Evolutionary conservation across 805 yeast genomes (phyloP), one percentile per base, ranked within the genome.

Genomic region (Cyberlindnera mycetangii): DNA sequence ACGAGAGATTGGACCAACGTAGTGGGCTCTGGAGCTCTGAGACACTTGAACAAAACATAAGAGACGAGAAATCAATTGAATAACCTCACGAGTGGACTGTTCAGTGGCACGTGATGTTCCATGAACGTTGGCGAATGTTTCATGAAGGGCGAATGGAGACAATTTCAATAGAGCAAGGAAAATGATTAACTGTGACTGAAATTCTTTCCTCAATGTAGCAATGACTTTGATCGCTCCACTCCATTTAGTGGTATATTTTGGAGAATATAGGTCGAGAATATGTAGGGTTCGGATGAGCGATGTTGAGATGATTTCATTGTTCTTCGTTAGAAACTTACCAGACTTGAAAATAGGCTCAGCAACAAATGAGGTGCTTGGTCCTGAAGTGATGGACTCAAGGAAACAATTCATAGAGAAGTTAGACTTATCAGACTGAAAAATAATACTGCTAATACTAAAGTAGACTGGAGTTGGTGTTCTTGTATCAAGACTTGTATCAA

Each of bases 1-100:
- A 52, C 83, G 76, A 15, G 88, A 85, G 27, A 88, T 70, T 12
- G 89, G 89, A 2, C 90, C 90, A 36, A 75, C 74, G 64, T 78
- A 82, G 40, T 75, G 77, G 32, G 69, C 35, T 81, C 81, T 6
- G 72, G 68, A 3, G 72, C 39, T 75, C 36, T 82, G 81, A 5
- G 72, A 68, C 3, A 73, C 56, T 16, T 71, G 65, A 31, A 78
- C 64, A 5, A 79, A 61, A 3, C 75, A 62, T 14, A 77, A 66
- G 10, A 81, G 61, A 50, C 84, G 74, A 7, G 79, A 62, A 17
- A 79, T 62, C 36, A 80, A 54, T 19, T 67, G 57, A 14, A 73
- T 67, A 10, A 68, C 61, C 22, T 60, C 47, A 9, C 65, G 59
- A 22, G 68, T 67, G 5, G 48, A 49, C 2, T 49, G 48, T 20